phyloP scores from a whole-genome alignment of 768 basidiomycete species.

The Calocybe indica region DNA sequence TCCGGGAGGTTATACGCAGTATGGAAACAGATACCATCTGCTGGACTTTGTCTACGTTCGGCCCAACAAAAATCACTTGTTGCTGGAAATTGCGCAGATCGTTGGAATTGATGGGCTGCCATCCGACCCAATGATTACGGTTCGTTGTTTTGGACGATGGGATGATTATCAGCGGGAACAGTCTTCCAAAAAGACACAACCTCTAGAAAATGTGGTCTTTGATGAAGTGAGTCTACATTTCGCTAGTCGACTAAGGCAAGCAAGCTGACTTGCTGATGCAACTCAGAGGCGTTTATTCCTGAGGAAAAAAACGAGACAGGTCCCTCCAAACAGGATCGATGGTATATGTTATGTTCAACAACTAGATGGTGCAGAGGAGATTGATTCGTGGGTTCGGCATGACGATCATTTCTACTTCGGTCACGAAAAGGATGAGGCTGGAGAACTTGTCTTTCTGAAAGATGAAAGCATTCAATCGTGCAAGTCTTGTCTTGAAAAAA shows the following conservation, averaged over 20 bases:
- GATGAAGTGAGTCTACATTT: conserved; percentile 38
- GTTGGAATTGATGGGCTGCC: conserved; percentile 24
- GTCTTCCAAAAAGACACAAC: background rate
- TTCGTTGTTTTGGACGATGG: conserved; percentile 42
- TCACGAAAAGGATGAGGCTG: conserved; percentile 16
- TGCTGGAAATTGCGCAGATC: conserved; percentile 56
- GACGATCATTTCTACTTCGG: conserved; percentile 58
- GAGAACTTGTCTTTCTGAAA: conserved; percentile 13
- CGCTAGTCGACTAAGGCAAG: background rate
- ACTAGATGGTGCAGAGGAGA: conserved; percentile 22
- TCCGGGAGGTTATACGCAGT: conserved; percentile 30
- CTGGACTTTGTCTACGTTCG: conserved; percentile 60
- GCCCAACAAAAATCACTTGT: conserved; percentile 16
- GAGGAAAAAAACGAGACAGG: conserved; percentile 19
- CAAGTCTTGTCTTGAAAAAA: conserved; percentile 28
- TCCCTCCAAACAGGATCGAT: conserved; percentile 36
- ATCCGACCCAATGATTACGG: conserved; percentile 18
- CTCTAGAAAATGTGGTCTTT: conserved; percentile 12
- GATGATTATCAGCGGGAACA: conserved; percentile 27
- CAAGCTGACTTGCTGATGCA: background rate
- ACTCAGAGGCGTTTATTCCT: conserved; percentile 37
- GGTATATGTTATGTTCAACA: conserved; percentile 49
- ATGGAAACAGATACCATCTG: conserved; percentile 45
- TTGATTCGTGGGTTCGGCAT: conserved; percentile 43
- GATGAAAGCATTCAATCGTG: conserved; percentile 30